Conservation (phyloP, 768 basidiomycete genomes). For the Cystoderma amianthinum region DNA sequence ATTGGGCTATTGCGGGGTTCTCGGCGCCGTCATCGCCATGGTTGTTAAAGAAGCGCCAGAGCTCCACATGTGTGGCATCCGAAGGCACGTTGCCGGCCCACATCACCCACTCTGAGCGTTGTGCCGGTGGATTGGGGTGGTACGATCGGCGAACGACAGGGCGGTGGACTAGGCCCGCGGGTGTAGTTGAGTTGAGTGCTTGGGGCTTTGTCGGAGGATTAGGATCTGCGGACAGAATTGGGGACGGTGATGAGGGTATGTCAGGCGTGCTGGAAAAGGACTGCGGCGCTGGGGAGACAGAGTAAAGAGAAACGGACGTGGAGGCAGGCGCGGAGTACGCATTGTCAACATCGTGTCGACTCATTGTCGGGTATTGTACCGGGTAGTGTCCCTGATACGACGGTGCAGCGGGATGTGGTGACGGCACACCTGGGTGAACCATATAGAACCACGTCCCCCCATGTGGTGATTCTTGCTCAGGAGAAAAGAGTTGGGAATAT, state of each 20-base stretch:
- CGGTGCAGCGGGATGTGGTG: slow-evolving; percentile 17
- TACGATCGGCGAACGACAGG: slow-evolving; percentile 43
- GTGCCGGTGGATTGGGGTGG: slow-evolving; percentile 64
- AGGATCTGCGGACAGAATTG: too few relatives aligned
- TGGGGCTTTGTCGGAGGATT: too few relatives aligned
- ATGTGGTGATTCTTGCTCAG: too few relatives aligned
- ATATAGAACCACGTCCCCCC: slow-evolving; percentile 55
- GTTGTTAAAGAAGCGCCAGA: slow-evolving; percentile 75
- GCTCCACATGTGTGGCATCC: slow-evolving; percentile 77
- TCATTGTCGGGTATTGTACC: slow-evolving; percentile 17
- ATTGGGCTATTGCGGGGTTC: too few relatives aligned
- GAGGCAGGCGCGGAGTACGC: slow-evolving; percentile 11
- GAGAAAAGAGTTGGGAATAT: too few relatives aligned
- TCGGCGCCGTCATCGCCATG: neutral
- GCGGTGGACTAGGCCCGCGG: slow-evolving; percentile 12
- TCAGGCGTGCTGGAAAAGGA: too few relatives aligned
- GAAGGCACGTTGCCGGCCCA: slow-evolving; percentile 92
- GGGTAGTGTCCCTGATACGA: slow-evolving; percentile 25
- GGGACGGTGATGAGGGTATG: too few relatives aligned
- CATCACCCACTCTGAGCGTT: slow-evolving; percentile 91
- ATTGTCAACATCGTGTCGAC: slow-evolving; percentile 15
- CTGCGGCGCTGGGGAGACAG: slow-evolving; percentile 8
- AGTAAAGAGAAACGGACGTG: slow-evolving; percentile 10
- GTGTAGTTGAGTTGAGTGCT: too few relatives aligned
- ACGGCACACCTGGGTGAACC: slow-evolving; percentile 17